Evolutionary conservation across 306 rosid species (phyloP).

Genomic region (Acacia melanoxylon): DNA sequence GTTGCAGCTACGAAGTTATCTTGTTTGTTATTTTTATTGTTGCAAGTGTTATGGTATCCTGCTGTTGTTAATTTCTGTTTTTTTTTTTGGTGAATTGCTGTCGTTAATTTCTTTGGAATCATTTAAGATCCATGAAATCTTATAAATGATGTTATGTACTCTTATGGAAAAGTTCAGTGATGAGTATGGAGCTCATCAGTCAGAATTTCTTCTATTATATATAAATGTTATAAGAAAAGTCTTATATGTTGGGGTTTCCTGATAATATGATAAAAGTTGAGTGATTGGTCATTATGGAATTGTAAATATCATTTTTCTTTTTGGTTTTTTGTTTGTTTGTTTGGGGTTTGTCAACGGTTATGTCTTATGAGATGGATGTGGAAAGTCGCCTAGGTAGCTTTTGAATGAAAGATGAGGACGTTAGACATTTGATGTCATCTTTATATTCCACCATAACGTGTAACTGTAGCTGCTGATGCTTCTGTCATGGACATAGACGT

Average conservation of each 20-base stretch:
- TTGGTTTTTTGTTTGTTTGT: no score
- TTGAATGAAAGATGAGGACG: constrained; percentile 8
- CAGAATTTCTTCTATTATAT: not conserved
- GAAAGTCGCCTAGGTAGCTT: constrained; percentile 17
- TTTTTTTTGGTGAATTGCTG: not conserved
- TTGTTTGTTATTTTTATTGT: not conserved
- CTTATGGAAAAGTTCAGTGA: not conserved
- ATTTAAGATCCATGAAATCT: not conserved
- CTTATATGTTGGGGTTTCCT: not conserved
- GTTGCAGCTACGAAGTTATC: constrained; percentile 5
- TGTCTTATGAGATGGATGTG: constrained; percentile 17
- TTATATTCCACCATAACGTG: not conserved
- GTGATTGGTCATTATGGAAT: constrained; percentile 15
- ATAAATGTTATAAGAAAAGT: not conserved
- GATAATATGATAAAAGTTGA: not conserved
- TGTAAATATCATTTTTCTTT: not conserved
- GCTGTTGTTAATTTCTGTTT: not conserved
- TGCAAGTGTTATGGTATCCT: not conserved
- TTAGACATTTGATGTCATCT: constrained; percentile 5
- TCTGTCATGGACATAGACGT: constrained; percentile 2
- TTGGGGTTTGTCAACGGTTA: not conserved
- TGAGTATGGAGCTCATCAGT: constrained; percentile 16
- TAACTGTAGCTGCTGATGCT: constrained; percentile 6
- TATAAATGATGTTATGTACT: not conserved
- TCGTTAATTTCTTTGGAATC: not conserved